These are phyloP conservation scores for Eucalyptus victrix DNA, from an alignment of 345 rosid genomes.

Conservation along the genomic window DNA sequence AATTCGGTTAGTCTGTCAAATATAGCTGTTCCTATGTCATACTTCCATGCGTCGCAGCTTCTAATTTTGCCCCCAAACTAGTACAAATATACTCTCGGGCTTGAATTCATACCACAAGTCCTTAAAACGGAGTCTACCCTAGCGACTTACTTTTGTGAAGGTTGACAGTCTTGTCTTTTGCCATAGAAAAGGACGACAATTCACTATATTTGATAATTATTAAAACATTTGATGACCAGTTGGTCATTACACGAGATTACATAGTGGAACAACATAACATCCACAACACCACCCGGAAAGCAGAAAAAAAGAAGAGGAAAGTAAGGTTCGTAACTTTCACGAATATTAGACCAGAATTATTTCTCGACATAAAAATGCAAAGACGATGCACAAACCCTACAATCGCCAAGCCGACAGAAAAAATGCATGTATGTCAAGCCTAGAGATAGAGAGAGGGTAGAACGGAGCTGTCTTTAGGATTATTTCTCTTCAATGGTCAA, in stretches of 20 bases:
- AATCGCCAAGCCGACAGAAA: neutral
- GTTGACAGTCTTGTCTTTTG: neutral
- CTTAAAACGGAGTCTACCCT: neutral
- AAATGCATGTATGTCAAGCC: neutral
- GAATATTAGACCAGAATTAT: neutral
- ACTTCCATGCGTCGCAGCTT: neutral
- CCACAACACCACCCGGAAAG: neutral
- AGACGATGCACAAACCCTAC: neutral
- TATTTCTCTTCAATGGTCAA: slow-evolving; percentile 34
- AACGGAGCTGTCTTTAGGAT: neutral
- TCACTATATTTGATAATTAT: neutral
- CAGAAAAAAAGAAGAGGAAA: neutral
- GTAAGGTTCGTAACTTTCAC: neutral
- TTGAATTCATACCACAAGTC: neutral
- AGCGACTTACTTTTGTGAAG: neutral
- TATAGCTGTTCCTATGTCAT: neutral
- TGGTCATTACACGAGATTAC: neutral
- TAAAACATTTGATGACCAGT: neutral
- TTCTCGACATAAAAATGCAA: neutral
- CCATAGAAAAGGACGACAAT: neutral
- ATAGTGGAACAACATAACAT: neutral
- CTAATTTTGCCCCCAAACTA: neutral
- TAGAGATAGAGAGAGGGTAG: neutral
- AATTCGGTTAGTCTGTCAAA: neutral
- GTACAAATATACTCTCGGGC: neutral